These are phyloP conservation scores for Suillus clintonianus DNA, from an alignment of 768 basidiomycete species.

Conservation along the genomic window DNA sequence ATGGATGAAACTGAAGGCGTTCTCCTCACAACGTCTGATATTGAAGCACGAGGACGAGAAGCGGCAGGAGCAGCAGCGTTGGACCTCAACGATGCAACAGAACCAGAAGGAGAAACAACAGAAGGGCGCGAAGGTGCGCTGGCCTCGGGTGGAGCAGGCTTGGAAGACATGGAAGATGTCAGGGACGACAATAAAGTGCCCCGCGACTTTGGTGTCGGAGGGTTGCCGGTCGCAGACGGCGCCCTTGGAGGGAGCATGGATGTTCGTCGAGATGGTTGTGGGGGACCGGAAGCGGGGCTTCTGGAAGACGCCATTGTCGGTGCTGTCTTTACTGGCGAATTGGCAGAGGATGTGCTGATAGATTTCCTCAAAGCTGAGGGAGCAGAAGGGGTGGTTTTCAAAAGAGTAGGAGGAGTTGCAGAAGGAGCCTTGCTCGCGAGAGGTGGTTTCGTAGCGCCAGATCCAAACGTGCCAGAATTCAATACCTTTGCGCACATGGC, in stretches of 20 bases:
- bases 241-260: constrained; percentile 37
- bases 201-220: constrained; percentile 40
- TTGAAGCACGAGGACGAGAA: constrained; percentile 62
- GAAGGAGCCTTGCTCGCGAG: constrained; percentile 44
- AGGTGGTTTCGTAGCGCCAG: constrained; percentile 51
- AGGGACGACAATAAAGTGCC: constrained; percentile 30
- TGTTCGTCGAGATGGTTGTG: constrained; percentile 33
- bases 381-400: constrained; percentile 27
- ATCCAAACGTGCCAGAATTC: constrained; percentile 65
- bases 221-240: constrained; percentile 40
- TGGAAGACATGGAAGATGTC: constrained; percentile 22
- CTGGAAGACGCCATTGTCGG: constrained; percentile 32
- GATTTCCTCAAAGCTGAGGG: constrained; percentile 32
- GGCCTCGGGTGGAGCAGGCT: constrained; percentile 18
- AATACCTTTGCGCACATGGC: constrained; percentile 50
- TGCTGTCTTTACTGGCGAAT: constrained; percentile 32
- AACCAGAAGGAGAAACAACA: constrained; percentile 58
- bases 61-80: constrained; percentile 33
- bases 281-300: constrained; percentile 27
- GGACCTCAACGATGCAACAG: constrained; percentile 49
- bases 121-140: constrained; percentile 44
- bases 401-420: constrained; percentile 31
- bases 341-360: constrained; percentile 27
- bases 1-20: constrained; percentile 37
- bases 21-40: constrained; percentile 67